A percentile compares a stretch with the other conserved stretches of the same genome.
Conservation (phyloP, 2,329 filamentous ascomycete species). For the Apiospora phragmitis region DNA sequence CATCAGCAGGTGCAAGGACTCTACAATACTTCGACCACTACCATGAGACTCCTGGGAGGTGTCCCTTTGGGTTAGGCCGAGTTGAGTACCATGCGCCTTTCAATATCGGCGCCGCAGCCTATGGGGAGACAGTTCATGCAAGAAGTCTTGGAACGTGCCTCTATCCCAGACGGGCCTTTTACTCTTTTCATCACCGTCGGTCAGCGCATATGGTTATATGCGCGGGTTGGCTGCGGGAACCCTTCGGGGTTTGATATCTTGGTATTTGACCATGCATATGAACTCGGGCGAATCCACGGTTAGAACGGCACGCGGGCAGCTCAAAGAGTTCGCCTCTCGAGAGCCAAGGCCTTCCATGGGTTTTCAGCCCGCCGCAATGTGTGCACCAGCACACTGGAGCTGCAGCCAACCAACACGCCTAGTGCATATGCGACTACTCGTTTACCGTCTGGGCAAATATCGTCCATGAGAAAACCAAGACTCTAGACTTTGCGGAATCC, state of each 20-base stretch:
- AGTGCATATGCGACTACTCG: not conserved
- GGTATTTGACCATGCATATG: not conserved
- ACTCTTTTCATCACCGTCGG: not conserved
- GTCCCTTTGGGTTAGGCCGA: not conserved
- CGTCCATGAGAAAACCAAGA: not conserved
- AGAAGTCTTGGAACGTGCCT: not conserved
- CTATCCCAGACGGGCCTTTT: not conserved
- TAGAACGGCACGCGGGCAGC: not conserved
- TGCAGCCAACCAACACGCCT: not conserved
- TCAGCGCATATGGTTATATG: not conserved
- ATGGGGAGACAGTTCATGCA: not conserved
- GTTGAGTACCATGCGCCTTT: not conserved
- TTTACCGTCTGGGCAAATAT: not conserved
- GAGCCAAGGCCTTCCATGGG: not conserved
- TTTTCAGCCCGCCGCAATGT: not conserved
- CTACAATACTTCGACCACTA: not conserved
- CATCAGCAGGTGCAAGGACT: not conserved
- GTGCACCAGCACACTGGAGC: not conserved
- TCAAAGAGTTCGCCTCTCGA: not conserved
- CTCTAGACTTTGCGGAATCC: not conserved
- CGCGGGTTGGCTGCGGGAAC: not conserved
- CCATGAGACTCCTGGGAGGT: not conserved
- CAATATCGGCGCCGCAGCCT: not conserved
- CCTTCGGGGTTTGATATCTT: not conserved
- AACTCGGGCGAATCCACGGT: not conserved